These are phyloP conservation scores for Eucalyptus erythrocorys DNA, from an alignment of 345 rosid species.

Conservation along the genomic window DNA sequence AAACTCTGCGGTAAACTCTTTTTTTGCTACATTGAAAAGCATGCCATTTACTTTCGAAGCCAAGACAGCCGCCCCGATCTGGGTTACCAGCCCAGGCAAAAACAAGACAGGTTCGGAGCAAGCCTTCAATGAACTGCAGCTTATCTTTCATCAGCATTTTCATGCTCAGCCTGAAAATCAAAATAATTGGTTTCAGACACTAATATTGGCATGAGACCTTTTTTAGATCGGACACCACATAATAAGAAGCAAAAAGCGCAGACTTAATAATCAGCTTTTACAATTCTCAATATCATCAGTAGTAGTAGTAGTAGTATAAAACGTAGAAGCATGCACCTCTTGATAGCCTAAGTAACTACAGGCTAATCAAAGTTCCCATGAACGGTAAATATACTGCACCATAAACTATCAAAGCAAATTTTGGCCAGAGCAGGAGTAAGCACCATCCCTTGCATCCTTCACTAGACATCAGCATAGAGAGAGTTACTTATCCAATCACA, in stretches of 20 bases:
- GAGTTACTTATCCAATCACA: too few relatives aligned
- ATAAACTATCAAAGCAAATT: too few relatives aligned
- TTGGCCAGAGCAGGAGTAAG: too few relatives aligned
- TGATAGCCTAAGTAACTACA: too few relatives aligned
- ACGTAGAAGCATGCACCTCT: too few relatives aligned
- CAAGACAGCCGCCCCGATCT: not conserved
- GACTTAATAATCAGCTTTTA: not conserved
- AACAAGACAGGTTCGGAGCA: not conserved
- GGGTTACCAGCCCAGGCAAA: not conserved
- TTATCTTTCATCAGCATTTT: constrained; percentile 33
- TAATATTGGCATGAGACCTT: not conserved
- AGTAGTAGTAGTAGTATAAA: too few relatives aligned
- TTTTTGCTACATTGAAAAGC: not conserved
- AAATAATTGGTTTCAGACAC: not conserved
- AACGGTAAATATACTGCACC: too few relatives aligned
- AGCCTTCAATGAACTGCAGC: constrained; percentile 13
- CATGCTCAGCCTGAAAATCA: constrained; percentile 44
- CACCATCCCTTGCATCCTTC: too few relatives aligned
- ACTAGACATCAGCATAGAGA: too few relatives aligned
- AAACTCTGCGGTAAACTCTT: not conserved
- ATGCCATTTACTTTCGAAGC: not conserved
- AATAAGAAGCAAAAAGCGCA: not conserved
- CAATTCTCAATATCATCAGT: too few relatives aligned
- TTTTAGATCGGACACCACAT: not conserved
- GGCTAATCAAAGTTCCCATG: too few relatives aligned